Percentiles rank a stretch among this genome's conserved stretches.
Evolutionary conservation across 352 stramenopile genomes (phyloP).

Genomic region (Globisporangium mamillatum): DNA sequence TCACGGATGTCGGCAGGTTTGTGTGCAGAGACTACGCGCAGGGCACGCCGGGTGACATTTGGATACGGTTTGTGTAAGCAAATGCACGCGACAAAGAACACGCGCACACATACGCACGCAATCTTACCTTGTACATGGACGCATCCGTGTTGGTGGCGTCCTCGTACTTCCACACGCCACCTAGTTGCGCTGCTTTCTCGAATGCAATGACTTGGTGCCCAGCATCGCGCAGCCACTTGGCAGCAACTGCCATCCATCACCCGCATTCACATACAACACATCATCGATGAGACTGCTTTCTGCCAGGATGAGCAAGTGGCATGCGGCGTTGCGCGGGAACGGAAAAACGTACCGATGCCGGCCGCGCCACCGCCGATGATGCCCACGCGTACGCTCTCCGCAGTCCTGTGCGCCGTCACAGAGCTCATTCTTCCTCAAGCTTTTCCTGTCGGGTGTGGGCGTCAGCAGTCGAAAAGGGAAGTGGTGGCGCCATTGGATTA

Average conservation of each 20-base stretch:
- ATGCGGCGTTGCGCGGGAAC: not conserved
- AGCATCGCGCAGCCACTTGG: conserved; percentile 61
- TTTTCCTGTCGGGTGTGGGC: not conserved
- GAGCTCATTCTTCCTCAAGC: not conserved
- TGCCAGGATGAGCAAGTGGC: not conserved
- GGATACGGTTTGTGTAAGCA: not conserved
- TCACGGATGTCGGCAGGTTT: conserved; percentile 75
- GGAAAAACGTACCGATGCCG: conserved; percentile 58
- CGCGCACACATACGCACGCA: not conserved
- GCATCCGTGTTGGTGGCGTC: conserved; percentile 39
- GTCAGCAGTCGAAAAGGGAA: not conserved
- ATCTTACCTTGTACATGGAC: conserved; percentile 65
- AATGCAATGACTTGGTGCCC: conserved; percentile 72
- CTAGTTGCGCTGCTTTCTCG: conserved; percentile 57
- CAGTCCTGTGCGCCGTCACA: not conserved
- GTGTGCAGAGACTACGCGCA: conserved; percentile 62
- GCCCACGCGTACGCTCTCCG: conserved; percentile 35
- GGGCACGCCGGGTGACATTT: not conserved
- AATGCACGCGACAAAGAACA: not conserved
- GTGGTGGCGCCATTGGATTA: not conserved
- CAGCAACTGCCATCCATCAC: conserved; percentile 40
- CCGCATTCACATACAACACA: not conserved
- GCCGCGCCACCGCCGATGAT: conserved; percentile 72
- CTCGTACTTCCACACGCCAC: conserved; percentile 81
- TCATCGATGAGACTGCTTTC: not conserved